Evolutionary conservation across 768 basidiomycete genomes (phyloP).

Genomic region (Boletus edulis): DNA sequence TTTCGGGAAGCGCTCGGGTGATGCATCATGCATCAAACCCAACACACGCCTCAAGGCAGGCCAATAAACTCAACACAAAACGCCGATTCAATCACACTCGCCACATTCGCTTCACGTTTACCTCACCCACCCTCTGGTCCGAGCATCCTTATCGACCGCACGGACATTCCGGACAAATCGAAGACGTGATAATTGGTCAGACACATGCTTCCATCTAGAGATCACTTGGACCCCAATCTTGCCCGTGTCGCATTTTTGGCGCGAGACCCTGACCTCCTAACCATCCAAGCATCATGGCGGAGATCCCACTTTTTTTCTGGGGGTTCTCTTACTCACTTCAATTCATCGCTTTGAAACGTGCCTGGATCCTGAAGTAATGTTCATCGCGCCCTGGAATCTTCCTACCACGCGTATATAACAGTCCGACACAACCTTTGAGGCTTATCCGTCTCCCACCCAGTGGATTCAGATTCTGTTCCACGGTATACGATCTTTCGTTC

Average conservation of each 20-base stretch:
- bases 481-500: conserved; percentile 15
- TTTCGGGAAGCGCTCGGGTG: conserved; percentile 20
- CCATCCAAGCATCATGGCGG: conserved; percentile 12
- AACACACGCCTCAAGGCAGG: conserved; percentile 31
- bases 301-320: conserved; percentile 26
- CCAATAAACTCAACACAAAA: conserved; percentile 26
- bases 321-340: conserved; percentile 33
- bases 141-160: conserved; percentile 16
- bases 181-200: conserved; percentile 31
- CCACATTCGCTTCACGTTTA: conserved; percentile 25
- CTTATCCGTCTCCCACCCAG: conserved; percentile 11
- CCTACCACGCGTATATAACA: conserved; percentile 27
- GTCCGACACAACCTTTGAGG: neutral
- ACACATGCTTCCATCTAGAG: conserved; percentile 1
- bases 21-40: conserved; percentile 23
- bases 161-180: conserved; percentile 28
- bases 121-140: conserved; percentile 25
- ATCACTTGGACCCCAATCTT: conserved; percentile 15
- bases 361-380: conserved; percentile 20
- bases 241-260: conserved; percentile 18
- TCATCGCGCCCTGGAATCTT: conserved; percentile 23
- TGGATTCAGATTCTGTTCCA: conserved; percentile 7
- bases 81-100: conserved; percentile 22
- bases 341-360: conserved; percentile 18
- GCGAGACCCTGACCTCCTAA: conserved; percentile 14